Base-by-base conservation (phyloP, 805 yeast genomes). In the Candida sphagnicola region DNA sequence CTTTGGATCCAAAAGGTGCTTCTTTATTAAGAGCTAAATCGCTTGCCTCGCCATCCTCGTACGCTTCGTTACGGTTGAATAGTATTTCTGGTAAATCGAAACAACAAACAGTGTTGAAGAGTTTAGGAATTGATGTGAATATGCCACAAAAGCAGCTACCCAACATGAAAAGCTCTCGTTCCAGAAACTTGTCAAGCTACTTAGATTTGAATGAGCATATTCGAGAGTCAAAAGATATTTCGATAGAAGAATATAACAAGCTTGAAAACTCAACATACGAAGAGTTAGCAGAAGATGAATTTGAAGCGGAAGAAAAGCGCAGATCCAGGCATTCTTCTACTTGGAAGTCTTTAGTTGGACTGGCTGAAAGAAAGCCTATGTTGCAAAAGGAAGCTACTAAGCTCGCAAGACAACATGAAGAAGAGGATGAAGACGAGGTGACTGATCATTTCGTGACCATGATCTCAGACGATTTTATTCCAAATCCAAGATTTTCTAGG, bases 401-500 rank as follows among this genome's bases (percentile, higher is more conserved):
- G n/a, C n/a, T n/a, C n/a, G 24, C 24, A 21, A 21, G 10, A 21
- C 24, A 21, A 21, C 10, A 39, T 39, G 34, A 38, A 23, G 37
- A 45, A 41, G 32, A 16, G 35, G 34, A 39, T 17, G 40, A 38
- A 6, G 25, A 33, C 8, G 16, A 10, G 23, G 16, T 18, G 4
- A 12, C 15, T 8, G 16, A 33, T 13, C 29, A n/a, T 12, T 26
- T 26, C 12, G 15, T 5, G 5, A 15, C 13, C 5, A 14, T 15
- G 8, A 24, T 24, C 8, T 24, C 36, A 24, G 30, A 31, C 28
- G 56, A 44, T 6, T 50, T 63, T 37, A 61, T 66, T 26, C 74
- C 74, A 5, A 68, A 69, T 37, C 73, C 73, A 8, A 49, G 67
- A 25, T 69, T 69, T 39, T 69, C 74, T 0, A 54, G 63, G 26